Evolutionary conservation across 1,139 yeast species (phyloP), one percentile per base, ranked within the genome.

Genomic region (Martiniozyma asiatica): DNA sequence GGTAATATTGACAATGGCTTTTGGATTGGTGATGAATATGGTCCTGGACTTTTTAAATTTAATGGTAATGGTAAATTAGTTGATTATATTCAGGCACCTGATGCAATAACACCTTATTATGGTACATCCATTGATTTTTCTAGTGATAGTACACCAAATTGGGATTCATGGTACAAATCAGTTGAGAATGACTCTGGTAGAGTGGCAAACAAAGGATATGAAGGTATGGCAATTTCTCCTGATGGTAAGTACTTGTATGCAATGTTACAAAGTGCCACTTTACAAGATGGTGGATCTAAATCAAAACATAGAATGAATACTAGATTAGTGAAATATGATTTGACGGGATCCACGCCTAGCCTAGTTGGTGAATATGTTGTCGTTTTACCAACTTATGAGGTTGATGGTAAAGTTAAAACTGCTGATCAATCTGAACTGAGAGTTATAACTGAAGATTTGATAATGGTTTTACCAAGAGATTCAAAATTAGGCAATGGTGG

Each of bases 1-100:
- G 52, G 51, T 28, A 45, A 43, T 25, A 41, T 47, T 26, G 26
- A 30, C 20, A 46, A 48, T 24, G 53, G 53, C 2, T 48, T 48
- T 32, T 47, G 52, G 52, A 41, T 48, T 27, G 32, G 45, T 26
- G 53, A 48, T 32, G 53, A 47, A 30, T 48, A 48, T 31, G 53
- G 53, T 5, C 53, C 53, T n/a, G 42, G 42, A 14, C 28, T 46
- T 15, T 44, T 40, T 37, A 42, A 40, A 25, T 48, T 48, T 27
- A 38, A 38, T 33, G 28, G 46, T 9, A 24, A 33, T 13, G 53
- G 53, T 29, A 29, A 32, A 9, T 31, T 48, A 30, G 14, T 39
- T 23, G 51, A 45, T 14, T 48, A 38, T 25, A 39, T 45, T 18
- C 31, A 34, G 12, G 53, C 52, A 8, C 51, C 51, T 19, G 42